Evolutionary conservation across 495 filamentous ascomycete species (phyloP).

Genomic region (Hypomontagnella monticulosa): DNA sequence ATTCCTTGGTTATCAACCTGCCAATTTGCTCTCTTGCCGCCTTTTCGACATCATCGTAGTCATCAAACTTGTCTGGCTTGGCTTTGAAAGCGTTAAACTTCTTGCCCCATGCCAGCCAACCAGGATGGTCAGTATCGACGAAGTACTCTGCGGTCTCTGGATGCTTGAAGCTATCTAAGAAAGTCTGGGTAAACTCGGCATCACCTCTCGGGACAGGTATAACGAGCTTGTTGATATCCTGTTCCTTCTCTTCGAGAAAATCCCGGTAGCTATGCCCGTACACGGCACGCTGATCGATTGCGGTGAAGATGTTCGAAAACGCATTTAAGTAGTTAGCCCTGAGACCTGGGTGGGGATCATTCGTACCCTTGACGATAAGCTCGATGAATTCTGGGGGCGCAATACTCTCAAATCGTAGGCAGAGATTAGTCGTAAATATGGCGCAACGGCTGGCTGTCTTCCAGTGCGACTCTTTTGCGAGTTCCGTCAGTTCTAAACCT

Average conservation of each 20-base stretch:
- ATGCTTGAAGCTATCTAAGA: slow-evolving; percentile 78
- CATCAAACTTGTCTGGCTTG: slow-evolving; percentile 71
- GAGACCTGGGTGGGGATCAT: slow-evolving; percentile 88
- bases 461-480: slow-evolving; percentile 87
- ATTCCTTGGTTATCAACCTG: slow-evolving; percentile 77
- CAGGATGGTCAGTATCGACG: slow-evolving; percentile 89
- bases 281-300: slow-evolving; percentile 86
- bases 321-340: slow-evolving; percentile 81
- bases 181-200: slow-evolving; percentile 78
- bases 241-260: slow-evolving; percentile 80
- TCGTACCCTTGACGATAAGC: slow-evolving; percentile 82
- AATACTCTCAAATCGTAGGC: slow-evolving; percentile 87
- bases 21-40: slow-evolving; percentile 83
- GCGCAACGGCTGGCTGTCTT: slow-evolving; percentile 91
- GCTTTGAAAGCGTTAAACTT: slow-evolving; percentile 80
- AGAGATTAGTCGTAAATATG: slow-evolving; percentile 87
- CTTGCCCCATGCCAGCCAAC: slow-evolving; percentile 97
- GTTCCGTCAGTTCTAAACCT: slow-evolving; percentile 79
- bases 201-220: slow-evolving; percentile 77
- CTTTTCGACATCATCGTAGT: slow-evolving; percentile 85
- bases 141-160: slow-evolving; percentile 82
- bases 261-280: slow-evolving; percentile 85
- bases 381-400: slow-evolving; percentile 83
- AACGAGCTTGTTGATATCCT: slow-evolving; percentile 76
- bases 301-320: slow-evolving; percentile 80